These are phyloP conservation scores for Eucalyptus pumila DNA, from an alignment of 345 rosid species.

Conservation along the genomic window DNA sequence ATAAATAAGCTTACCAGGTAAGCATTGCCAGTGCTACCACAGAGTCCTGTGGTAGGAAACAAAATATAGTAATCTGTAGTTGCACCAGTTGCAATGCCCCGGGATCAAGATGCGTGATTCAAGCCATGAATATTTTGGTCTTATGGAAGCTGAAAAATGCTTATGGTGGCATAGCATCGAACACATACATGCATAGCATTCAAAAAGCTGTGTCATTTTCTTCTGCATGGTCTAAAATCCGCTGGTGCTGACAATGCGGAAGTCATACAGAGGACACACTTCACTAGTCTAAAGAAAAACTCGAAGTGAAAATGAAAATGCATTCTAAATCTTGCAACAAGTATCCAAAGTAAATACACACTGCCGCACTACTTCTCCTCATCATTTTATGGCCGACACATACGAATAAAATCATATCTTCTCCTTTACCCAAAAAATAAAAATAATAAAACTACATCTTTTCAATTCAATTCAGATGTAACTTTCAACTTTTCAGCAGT, in stretches of 20 bases:
- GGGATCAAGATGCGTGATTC: background rate
- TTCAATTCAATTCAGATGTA: background rate
- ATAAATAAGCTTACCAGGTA: background rate
- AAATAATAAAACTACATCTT: background rate
- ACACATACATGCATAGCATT: background rate
- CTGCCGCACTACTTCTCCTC: background rate
- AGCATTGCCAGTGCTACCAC: background rate
- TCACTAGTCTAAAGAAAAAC: background rate
- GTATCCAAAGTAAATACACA: background rate
- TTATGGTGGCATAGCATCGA: background rate
- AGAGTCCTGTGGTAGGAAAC: background rate
- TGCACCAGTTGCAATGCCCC: background rate
- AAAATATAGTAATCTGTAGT: background rate
- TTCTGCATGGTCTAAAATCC: background rate
- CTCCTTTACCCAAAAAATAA: too few relatives aligned
- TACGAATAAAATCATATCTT: background rate
- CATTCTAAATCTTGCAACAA: background rate
- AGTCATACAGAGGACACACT: background rate
- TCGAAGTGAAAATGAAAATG: background rate
- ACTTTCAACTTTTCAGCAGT: background rate
- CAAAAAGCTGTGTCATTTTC: background rate
- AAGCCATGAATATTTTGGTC: background rate
- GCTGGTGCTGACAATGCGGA: background rate
- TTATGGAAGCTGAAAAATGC: background rate
- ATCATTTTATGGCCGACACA: background rate